Conservation (phyloP, 148 eudicot genomes). For the Hydrangea macrophylla region DNA sequence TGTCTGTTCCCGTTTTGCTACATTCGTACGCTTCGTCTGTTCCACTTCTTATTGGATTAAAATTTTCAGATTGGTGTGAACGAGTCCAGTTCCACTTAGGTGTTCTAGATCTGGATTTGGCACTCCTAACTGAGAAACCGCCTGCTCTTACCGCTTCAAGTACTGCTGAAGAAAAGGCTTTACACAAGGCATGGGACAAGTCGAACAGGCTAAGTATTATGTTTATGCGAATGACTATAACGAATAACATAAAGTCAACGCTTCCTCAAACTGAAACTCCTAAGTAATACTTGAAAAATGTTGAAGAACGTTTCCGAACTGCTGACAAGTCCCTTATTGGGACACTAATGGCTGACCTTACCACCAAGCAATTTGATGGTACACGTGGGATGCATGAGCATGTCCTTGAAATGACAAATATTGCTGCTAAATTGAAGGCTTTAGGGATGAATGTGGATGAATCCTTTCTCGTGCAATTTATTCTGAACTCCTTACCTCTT, state of each 20-base stretch:
- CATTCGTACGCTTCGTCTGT: not conserved
- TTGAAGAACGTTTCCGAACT: slow-evolving; percentile 11
- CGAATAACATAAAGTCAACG: too few relatives aligned
- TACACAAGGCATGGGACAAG: too few relatives aligned
- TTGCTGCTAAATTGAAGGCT: slow-evolving; percentile 17
- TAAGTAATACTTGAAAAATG: slow-evolving; percentile 2
- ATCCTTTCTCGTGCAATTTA: not conserved
- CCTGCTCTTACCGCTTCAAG: too few relatives aligned
- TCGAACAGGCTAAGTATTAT: too few relatives aligned
- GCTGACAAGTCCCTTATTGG: too few relatives aligned
- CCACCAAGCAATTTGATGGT: too few relatives aligned
- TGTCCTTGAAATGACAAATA: slow-evolving; percentile 17
- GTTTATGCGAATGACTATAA: too few relatives aligned
- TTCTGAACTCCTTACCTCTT: not conserved
- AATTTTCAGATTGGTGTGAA: slow-evolving; percentile 7
- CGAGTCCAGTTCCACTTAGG: slow-evolving; percentile 13
- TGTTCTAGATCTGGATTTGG: slow-evolving; percentile 6
- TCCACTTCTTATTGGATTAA: not conserved
- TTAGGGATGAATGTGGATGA: slow-evolving; percentile 19
- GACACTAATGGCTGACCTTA: too few relatives aligned
- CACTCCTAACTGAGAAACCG: too few relatives aligned
- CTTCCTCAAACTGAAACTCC: too few relatives aligned
- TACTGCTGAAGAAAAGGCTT: too few relatives aligned
- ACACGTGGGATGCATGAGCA: slow-evolving; percentile 30
- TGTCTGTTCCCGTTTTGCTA: not conserved